phyloP scores from a whole-genome alignment of 148 eudicot genomes.

The Beta vulgaris region DNA sequence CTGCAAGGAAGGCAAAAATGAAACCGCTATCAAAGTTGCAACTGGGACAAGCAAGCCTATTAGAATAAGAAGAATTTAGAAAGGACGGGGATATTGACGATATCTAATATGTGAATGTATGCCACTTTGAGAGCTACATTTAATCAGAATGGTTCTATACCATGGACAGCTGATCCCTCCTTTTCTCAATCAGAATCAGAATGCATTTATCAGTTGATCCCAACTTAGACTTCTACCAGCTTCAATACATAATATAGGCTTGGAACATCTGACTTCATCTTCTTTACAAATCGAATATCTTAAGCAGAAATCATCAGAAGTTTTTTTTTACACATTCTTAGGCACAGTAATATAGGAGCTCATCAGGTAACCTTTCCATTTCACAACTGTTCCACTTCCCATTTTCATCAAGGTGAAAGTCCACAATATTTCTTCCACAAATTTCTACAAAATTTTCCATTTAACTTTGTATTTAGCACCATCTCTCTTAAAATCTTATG shows the following conservation, averaged over 20 bases:
- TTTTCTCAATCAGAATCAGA: not conserved
- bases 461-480: not conserved
- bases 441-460: not conserved
- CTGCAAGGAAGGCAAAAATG: conserved; percentile 38
- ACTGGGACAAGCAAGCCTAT: not conserved
- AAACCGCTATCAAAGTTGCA: conserved; percentile 9
- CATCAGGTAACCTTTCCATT: not conserved
- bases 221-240: not conserved
- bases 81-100: not conserved
- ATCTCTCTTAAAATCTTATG: not conserved
- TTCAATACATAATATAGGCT: not conserved
- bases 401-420: not conserved
- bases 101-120: not conserved
- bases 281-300: not conserved
- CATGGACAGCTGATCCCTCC: not conserved
- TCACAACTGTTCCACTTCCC: not conserved
- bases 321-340: not conserved
- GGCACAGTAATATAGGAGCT: not conserved
- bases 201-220: too few relatives aligned
- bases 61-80: not conserved
- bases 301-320: not conserved
- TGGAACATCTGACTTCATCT: conserved; percentile 4
- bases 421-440: not conserved
- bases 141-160: not conserved
- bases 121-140: not conserved